A percentile compares a stretch with the other conserved stretches of the same genome.
Conservation (phyloP, 495 filamentous ascomycete species). For the Neurospora sp. region DNA sequence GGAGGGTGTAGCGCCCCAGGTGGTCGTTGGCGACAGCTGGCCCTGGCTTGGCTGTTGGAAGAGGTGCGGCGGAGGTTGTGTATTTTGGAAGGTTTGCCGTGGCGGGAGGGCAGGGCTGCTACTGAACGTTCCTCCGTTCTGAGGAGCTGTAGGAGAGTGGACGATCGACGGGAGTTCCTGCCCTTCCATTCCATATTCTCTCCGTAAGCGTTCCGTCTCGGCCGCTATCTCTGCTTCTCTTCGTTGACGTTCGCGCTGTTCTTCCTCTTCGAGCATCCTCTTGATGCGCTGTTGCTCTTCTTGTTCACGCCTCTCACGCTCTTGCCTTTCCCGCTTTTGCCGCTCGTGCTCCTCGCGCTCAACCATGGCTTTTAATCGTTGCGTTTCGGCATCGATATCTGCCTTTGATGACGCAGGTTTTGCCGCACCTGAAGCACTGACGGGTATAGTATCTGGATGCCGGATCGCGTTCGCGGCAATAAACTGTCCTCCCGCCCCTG, state of each 20-base stretch:
- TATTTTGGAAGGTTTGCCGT: conserved; percentile 1
- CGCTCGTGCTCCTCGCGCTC: conserved; percentile 43
- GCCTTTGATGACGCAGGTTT: conserved; percentile 32
- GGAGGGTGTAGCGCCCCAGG: conserved; percentile 12
- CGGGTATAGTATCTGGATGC: not conserved
- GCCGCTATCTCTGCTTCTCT: conserved; percentile 65
- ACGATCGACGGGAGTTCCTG: conserved; percentile 26
- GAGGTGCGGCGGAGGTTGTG: not conserved
- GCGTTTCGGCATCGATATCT: conserved; percentile 54
- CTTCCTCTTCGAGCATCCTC: conserved; percentile 71
- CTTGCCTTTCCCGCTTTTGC: conserved; percentile 18
- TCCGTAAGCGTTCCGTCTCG: conserved; percentile 74
- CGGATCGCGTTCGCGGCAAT: not conserved
- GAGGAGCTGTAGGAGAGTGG: conserved; percentile 17
- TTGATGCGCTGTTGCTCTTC: conserved; percentile 61
- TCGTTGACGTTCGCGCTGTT: conserved; percentile 46
- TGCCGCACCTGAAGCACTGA: not conserved
- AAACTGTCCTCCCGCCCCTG: not conserved
- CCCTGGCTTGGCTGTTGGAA: conserved; percentile 8
- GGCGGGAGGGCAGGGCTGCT: conserved; percentile 2
- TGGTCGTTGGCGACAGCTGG: not conserved
- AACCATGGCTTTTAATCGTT: conserved; percentile 47
- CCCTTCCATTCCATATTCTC: conserved; percentile 54
- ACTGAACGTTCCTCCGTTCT: conserved; percentile 2
- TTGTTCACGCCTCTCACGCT: conserved; percentile 42